Evolutionary conservation across 2,329 filamentous ascomycete genomes (phyloP).

Genomic region (Arthrocladium fulminans): DNA sequence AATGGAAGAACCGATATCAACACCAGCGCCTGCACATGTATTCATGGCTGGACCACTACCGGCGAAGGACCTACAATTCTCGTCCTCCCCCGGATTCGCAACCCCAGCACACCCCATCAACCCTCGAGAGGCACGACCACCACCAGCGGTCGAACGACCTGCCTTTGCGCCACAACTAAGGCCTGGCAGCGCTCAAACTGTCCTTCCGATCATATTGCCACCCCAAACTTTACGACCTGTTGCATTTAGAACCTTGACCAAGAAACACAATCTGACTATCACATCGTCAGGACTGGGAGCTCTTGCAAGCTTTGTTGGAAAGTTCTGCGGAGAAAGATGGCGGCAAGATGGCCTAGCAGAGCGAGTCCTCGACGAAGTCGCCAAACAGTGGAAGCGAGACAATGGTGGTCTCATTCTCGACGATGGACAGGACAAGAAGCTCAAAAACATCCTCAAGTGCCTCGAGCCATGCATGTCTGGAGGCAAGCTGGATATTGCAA

Average conservation of each 20-base stretch:
- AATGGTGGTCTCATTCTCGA: slow-evolving; percentile 88
- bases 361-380: slow-evolving; percentile 82
- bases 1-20: slow-evolving; percentile 24
- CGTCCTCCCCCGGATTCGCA: slow-evolving; percentile 82
- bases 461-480: slow-evolving; percentile 83
- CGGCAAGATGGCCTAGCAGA: slow-evolving; percentile 90
- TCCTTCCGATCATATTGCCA: slow-evolving; percentile 82
- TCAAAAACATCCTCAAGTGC: slow-evolving; percentile 74
- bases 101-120: slow-evolving; percentile 71
- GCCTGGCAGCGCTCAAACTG: slow-evolving; percentile 45
- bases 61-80: slow-evolving; percentile 57
- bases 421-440: slow-evolving; percentile 58
- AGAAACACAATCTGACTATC: slow-evolving; percentile 91
- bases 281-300: slow-evolving; percentile 78
- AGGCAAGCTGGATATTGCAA: slow-evolving; percentile 50
- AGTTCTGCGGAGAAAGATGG: slow-evolving; percentile 93
- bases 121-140: slow-evolving; percentile 32
- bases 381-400: slow-evolving; percentile 81
- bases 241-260: slow-evolving; percentile 91
- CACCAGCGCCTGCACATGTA: slow-evolving; percentile 13
- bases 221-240: slow-evolving; percentile 78
- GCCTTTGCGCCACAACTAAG: slow-evolving; percentile 27
- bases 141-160: slow-evolving; percentile 17
- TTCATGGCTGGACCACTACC: slow-evolving; percentile 23
- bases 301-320: slow-evolving; percentile 80